Percentiles rank a stretch among this genome's conserved stretches.
Evolutionary conservation across 768 basidiomycete species (phyloP).

Genomic region (Trametes meyenii): DNA sequence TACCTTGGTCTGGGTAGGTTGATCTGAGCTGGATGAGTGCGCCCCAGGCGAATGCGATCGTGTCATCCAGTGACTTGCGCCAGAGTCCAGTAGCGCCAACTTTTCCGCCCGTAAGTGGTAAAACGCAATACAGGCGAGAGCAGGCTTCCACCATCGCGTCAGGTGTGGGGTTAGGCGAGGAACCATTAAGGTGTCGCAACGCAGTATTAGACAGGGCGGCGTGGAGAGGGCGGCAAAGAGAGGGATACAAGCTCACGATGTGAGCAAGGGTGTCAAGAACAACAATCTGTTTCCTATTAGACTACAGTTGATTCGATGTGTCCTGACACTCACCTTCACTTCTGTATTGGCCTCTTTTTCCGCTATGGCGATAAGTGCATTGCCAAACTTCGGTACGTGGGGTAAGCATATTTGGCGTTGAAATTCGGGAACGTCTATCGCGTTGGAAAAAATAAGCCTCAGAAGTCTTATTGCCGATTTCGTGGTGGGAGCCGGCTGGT

Average conservation of each 20-base stretch:
- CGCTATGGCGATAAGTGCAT: slow-evolving; percentile 55
- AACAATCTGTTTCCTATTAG: slow-evolving; percentile 33
- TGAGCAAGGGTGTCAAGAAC: slow-evolving; percentile 51
- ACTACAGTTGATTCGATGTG: not conserved
- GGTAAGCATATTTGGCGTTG: slow-evolving; percentile 78
- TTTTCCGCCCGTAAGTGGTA: slow-evolving; percentile 80
- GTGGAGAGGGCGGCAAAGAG: slow-evolving; percentile 60
- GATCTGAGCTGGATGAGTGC: slow-evolving; percentile 61
- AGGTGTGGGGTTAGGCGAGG: slow-evolving; percentile 46
- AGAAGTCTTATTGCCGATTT: slow-evolving; percentile 71
- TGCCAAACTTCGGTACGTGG: slow-evolving; percentile 70
- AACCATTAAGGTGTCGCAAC: slow-evolving; percentile 59
- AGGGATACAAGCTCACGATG: slow-evolving; percentile 69
- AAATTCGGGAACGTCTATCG: slow-evolving; percentile 71
- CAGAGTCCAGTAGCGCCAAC: slow-evolving; percentile 71
- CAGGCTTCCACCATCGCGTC: slow-evolving; percentile 47
- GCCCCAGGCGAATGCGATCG: slow-evolving; percentile 64
- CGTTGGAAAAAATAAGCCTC: slow-evolving; percentile 59
- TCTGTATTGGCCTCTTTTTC: slow-evolving; percentile 55
- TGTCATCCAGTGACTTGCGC: slow-evolving; percentile 76
- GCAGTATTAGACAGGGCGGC: slow-evolving; percentile 54
- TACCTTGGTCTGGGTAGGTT: slow-evolving; percentile 57
- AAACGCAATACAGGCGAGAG: slow-evolving; percentile 58
- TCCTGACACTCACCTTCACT: slow-evolving; percentile 49
- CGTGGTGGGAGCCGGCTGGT: slow-evolving; percentile 59